Conservation (phyloP, 208 protist genomes). For the Trypanosoma theileri region DNA sequence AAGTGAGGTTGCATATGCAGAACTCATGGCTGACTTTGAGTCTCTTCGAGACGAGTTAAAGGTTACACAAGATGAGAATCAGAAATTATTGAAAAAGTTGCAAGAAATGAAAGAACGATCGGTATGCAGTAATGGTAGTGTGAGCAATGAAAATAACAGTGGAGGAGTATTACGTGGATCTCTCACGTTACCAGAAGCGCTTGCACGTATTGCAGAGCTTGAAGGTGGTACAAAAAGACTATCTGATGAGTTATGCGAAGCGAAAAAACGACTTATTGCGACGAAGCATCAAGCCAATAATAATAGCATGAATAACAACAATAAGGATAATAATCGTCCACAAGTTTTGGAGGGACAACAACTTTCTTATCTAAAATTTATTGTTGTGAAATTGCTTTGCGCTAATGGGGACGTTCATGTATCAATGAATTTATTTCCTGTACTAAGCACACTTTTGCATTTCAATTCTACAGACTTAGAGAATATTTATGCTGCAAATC, state of each 20-base stretch:
- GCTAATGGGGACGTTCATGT: slow-evolving; percentile 46
- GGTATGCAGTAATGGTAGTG: background rate
- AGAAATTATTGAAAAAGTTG: slow-evolving; percentile 13
- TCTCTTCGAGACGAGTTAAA: slow-evolving; percentile 37
- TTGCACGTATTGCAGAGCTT: slow-evolving; percentile 33
- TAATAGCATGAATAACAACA: no score
- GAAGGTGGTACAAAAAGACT: slow-evolving; percentile 28
- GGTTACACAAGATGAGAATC: slow-evolving; percentile 24
- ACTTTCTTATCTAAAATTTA: slow-evolving; percentile 60
- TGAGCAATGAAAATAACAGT: background rate
- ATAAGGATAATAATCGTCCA: slow-evolving; percentile 1
- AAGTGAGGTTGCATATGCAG: slow-evolving; percentile 48
- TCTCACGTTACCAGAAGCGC: slow-evolving; percentile 32
- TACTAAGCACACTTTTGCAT: slow-evolving; percentile 70
- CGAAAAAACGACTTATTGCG: slow-evolving; percentile 42
- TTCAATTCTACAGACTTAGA: slow-evolving; percentile 49
- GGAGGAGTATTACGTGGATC: background rate
- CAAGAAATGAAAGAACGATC: background rate
- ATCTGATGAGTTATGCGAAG: slow-evolving; percentile 41
- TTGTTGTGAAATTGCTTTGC: slow-evolving; percentile 76
- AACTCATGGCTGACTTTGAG: slow-evolving; percentile 61
- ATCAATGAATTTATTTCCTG: slow-evolving; percentile 64
- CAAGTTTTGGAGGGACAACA: slow-evolving; percentile 58
- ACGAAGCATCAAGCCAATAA: slow-evolving; percentile 23
- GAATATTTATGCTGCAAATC: slow-evolving; percentile 55